These are phyloP conservation scores for Prototheca wickerhamii DNA, from an alignment of 163 green algal genomes.

Conservation along the genomic window DNA sequence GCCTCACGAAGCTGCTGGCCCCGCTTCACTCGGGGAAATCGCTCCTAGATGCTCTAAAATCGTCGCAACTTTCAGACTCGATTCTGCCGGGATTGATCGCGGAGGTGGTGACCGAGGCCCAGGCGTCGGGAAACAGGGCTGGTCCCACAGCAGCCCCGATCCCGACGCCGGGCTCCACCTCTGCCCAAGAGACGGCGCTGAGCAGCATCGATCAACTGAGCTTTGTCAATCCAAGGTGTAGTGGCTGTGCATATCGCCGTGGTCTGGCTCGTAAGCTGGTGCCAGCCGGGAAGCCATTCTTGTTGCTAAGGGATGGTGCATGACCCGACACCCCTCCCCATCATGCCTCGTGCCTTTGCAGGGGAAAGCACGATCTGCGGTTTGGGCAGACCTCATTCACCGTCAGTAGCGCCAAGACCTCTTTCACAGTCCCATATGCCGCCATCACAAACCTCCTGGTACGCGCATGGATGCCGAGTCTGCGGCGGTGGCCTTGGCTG, in stretches of 20 bases:
- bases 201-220: slow-evolving; percentile 7
- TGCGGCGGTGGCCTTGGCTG: not conserved
- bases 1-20: not conserved
- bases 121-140: no score
- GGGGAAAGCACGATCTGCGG: slow-evolving; percentile 26
- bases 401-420: slow-evolving; percentile 14
- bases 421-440: slow-evolving; percentile 16
- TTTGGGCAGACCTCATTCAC: slow-evolving; percentile 16
- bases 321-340: no score
- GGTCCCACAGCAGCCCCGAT: no score
- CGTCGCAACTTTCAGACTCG: not conserved
- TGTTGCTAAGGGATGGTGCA: no score
- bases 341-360: not conserved
- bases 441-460: slow-evolving; percentile 23
- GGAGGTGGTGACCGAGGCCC: slow-evolving; percentile 4
- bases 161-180: no score
- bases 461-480: not conserved
- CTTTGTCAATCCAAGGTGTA: slow-evolving; percentile 15
- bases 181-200: not conserved
- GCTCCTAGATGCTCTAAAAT: slow-evolving; percentile 1
- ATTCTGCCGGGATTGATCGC: slow-evolving; percentile 8
- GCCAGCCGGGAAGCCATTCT: not conserved
- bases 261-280: not conserved
- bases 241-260: not conserved
- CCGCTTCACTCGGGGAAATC: not conserved